Conservation (phyloP, 768 basidiomycete genomes). For the Boletus barrowsii region DNA sequence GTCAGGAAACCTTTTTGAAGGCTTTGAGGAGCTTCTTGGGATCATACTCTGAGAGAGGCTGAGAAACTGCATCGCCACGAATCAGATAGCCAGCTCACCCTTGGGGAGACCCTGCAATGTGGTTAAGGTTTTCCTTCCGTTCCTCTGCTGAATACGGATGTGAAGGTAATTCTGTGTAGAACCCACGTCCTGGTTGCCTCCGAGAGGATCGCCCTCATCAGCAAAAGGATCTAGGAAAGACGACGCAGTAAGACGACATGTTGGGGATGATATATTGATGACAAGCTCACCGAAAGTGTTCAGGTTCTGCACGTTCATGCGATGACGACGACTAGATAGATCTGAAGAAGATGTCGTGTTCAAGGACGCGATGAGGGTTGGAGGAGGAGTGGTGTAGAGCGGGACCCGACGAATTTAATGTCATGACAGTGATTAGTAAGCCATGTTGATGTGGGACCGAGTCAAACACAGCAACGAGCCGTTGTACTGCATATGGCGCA, state of each 20-base stretch:
- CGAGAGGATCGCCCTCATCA: slow-evolving; percentile 87
- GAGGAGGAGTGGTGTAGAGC: slow-evolving; percentile 13
- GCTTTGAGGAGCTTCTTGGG: slow-evolving; percentile 97
- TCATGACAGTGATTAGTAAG: slow-evolving; percentile 24
- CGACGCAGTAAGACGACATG: slow-evolving; percentile 12
- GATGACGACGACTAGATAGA: slow-evolving; percentile 49
- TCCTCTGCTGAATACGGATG: slow-evolving; percentile 98
- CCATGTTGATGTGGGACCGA: neutral
- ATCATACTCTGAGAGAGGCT: slow-evolving; percentile 74
- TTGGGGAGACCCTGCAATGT: slow-evolving; percentile 94
- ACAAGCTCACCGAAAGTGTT: slow-evolving; percentile 62
- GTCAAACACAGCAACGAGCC: neutral
- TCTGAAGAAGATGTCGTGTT: slow-evolving; percentile 48
- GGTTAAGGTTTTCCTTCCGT: slow-evolving; percentile 97
- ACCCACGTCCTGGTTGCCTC: slow-evolving; percentile 69
- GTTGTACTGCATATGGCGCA: neutral
- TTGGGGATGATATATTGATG: slow-evolving; percentile 7
- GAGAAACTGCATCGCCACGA: slow-evolving; percentile 14
- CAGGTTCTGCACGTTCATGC: slow-evolving; percentile 95
- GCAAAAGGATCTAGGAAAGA: slow-evolving; percentile 81
- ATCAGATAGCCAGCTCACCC: slow-evolving; percentile 44
- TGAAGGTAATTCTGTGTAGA: slow-evolving; percentile 85
- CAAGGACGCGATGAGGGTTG: slow-evolving; percentile 31
- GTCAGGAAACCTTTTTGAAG: slow-evolving; percentile 83
- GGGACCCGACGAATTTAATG: slow-evolving; percentile 22